Evolutionary conservation across 768 basidiomycete species (phyloP).

Genomic region (Leucosporidium scottii): DNA sequence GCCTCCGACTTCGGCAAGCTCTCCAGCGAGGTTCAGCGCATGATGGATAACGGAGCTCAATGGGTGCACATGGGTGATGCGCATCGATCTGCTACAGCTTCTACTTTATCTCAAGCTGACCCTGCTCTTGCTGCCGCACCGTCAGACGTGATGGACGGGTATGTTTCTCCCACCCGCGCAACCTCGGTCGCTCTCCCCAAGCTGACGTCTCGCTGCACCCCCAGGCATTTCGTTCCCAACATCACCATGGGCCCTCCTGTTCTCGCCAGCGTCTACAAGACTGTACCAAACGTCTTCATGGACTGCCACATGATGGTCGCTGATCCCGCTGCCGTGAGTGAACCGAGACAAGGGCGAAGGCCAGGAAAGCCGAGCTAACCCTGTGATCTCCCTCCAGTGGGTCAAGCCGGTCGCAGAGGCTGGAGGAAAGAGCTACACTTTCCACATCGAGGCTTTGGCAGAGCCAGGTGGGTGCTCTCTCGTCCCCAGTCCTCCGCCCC

Average conservation of each 20-base stretch:
- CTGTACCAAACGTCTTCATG: conserved; percentile 94
- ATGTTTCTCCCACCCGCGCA: conserved; percentile 30
- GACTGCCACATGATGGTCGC: conserved; percentile 99
- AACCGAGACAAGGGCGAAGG: too few relatives aligned
- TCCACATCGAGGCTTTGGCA: conserved; percentile 83
- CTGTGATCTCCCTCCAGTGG: conserved; percentile 63
- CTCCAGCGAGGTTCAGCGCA: conserved; percentile 87
- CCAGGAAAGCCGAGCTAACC: neutral
- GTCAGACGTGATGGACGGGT: conserved; percentile 97
- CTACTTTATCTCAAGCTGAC: neutral
- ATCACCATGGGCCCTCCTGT: conserved; percentile 92
- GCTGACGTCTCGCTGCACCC: conserved; percentile 10
- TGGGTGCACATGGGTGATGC: conserved; percentile 92
- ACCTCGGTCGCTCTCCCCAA: neutral
- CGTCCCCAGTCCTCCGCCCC: neutral
- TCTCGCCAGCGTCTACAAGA: conserved; percentile 72
- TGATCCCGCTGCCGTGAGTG: conserved; percentile 71
- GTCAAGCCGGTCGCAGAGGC: conserved; percentile 91
- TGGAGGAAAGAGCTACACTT: conserved; percentile 89
- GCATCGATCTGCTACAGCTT: neutral
- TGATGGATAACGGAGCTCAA: conserved; percentile 85
- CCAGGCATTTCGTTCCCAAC: conserved; percentile 93
- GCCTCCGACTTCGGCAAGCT: conserved; percentile 96
- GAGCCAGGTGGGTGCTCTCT: conserved; percentile 49
- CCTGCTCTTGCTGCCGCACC: neutral